Evolutionary conservation across 2,329 filamentous ascomycete species (phyloP).

Genomic region (Diaporthe nobilis): DNA sequence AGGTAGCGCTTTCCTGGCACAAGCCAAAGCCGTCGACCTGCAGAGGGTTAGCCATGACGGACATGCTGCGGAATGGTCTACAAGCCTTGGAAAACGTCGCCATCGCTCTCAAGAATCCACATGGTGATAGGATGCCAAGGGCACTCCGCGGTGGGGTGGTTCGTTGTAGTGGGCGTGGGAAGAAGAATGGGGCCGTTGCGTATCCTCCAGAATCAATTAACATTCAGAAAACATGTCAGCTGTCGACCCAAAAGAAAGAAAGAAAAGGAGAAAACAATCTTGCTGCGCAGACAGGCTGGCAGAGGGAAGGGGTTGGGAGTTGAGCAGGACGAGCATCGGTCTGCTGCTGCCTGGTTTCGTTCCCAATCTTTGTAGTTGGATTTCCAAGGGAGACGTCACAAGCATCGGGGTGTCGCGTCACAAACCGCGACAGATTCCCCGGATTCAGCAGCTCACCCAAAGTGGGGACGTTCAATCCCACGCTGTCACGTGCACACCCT

Average conservation of each 20-base stretch:
- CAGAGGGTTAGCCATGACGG: conserved; percentile 30
- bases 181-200: not conserved
- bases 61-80: not conserved
- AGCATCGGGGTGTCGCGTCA: conserved; percentile 10
- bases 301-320: not conserved
- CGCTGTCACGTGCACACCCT: conserved; percentile 39
- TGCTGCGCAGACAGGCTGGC: not conserved
- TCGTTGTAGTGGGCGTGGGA: not conserved
- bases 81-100: conserved; percentile 65
- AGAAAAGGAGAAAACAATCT: not conserved
- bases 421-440: not conserved
- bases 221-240: not conserved
- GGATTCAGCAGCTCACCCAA: not conserved
- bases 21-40: conserved; percentile 84
- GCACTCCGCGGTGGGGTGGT: not conserved
- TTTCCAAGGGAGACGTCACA: not conserved
- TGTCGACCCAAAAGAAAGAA: not conserved
- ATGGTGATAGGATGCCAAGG: conserved; percentile 56
- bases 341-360: conserved; percentile 6
- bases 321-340: too few species aligned
- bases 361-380: not conserved
- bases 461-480: conserved; percentile 11
- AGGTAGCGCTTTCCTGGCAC: conserved; percentile 88
- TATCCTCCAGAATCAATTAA: not conserved
- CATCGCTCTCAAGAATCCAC: conserved; percentile 76